Conservation (phyloP, 1,284 basidiomycete species). For the Heterobasidion parviporum region DNA sequence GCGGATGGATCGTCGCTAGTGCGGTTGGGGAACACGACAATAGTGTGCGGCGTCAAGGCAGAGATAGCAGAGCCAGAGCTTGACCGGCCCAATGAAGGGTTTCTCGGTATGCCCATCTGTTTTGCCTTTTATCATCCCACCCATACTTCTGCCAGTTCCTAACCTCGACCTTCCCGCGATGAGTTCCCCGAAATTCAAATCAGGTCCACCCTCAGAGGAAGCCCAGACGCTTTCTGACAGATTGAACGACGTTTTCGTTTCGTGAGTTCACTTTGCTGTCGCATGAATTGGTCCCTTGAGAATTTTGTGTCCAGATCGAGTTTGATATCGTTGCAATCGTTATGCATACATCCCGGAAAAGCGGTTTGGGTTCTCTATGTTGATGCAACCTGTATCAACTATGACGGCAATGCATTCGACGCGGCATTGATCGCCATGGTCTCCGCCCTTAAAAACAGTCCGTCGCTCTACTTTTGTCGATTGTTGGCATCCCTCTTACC, state of each 20-base stretch:
- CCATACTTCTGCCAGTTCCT: conserved; percentile 40
- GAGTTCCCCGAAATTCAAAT: conserved; percentile 89
- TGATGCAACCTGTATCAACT: conserved; percentile 92
- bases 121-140: not conserved
- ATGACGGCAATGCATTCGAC: conserved; percentile 94
- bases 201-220: conserved; percentile 89
- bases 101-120: conserved; percentile 52
- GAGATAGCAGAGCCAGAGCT: conserved; percentile 86
- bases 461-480: conserved; percentile 19
- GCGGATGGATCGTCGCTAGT: conserved; percentile 88
- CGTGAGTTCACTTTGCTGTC: conserved; percentile 35
- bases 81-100: conserved; percentile 68
- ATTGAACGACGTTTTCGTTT: conserved; percentile 67
- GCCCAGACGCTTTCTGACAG: conserved; percentile 83
- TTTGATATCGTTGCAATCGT: conserved; percentile 54
- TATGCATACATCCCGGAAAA: conserved; percentile 77
- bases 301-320: conserved; percentile 45
- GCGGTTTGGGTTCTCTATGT: conserved; percentile 90
- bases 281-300: too few species aligned
- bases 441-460: conserved; percentile 80
- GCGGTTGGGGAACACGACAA: conserved; percentile 81
- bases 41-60: conserved; percentile 93
- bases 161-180: conserved; percentile 90
- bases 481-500: not conserved
- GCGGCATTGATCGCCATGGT: conserved; percentile 84